Base-by-base conservation (phyloP, 257 asterid genomes). In the Lycium ferocissimum region DNA sequence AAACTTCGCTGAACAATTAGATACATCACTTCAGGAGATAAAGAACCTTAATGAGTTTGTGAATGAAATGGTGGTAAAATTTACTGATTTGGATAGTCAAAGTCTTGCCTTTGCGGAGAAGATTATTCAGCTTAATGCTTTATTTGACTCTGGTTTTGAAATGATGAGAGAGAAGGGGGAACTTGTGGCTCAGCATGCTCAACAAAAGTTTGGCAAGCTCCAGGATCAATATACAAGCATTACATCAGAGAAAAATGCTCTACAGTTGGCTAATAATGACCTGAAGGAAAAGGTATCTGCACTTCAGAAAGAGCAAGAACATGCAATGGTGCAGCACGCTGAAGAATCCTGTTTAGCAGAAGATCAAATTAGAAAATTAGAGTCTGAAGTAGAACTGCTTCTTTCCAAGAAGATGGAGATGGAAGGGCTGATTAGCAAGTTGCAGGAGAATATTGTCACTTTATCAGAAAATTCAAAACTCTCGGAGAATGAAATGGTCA, bases 271-370 rank as follows among this genome's bases (percentile, higher is more conserved):
- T 80, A 94, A 91, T 93, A 90, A 90, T 78, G 97, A 92, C 37
- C 82, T 97, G 90, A 83, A 92, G 81, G 84, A 83, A 82, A 95
- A 90, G 88, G 88, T 95, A 88, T 86, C 84, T 86, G 96, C 92
- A 83, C 96, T 93, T 89, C 97, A 92, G 94, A 95, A 95, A 89
- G 98, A 91, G 85, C 98, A 92, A 86, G 98, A 95, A 89, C 91
- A 87, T 85, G 81, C 93, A 40, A 92, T 93, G 98, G 98, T 93
- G 87, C 98, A 95, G 90, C 98, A 97, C 84, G 98, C 94, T 54
- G 98, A 95, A 89, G 98, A 97, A 89, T 93, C 97, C 86, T 94
- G 89, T 80, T 88, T 94, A 88, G 92, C 94, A 63, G 98, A 94
- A 91, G 96, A 91, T 88, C 92, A 87, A 86, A 92, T 92, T 62